Evolutionary conservation across 2,329 filamentous ascomycete genomes (phyloP), one percentile per base, ranked within the genome.

Genomic region (Paraconiothyrium sp.): DNA sequence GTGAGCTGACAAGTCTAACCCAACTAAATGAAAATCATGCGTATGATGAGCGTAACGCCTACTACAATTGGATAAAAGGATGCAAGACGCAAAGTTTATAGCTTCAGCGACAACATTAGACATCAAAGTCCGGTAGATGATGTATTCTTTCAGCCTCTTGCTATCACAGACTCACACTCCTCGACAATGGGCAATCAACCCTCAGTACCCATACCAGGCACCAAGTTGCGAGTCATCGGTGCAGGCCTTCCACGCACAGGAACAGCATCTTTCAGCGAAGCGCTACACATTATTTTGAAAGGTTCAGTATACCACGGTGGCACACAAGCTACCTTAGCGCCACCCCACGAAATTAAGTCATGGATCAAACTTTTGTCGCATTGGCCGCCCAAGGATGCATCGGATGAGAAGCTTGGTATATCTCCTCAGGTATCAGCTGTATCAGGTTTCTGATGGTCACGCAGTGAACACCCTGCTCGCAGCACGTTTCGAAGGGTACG

Each of bases 301-400:
- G 83, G 81, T 0, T 84, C 84, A 3, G 79, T 83, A 47, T 80
- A 83, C 67, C 84, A 86, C 63, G 81, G 82, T 54, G 84, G 84
- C 27, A 84, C 78, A 0, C 79, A 81, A 61, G 68, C 60, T 11
- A 70, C 71, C 64, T 67, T 14, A 32, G 57, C 24, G 65, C 24
- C 41, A 13, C 16, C 46, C 49, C 1, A 32, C 14, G 51, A 60
- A n/a, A 58, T 65, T 11, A 51, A 41, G 22, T 54, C 56, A 34
- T 69, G 66, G 48, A 66, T 61, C 14, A 48, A 52, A 55, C 20
- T 64, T 50, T 22, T 61, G 14, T 51, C 44, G 34, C 58, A 57
- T 32, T 61, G 44, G 58, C 65, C 63, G 20, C 56, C 66, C 20
- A 55, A 61, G 14, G 24, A 50, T 4, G 22, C 58, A 3, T 41